Percentiles rank a stretch among this genome's conserved stretches.
Evolutionary conservation across 2,329 filamentous ascomycete species (phyloP).

Genomic region (Monosporascus sp.): DNA sequence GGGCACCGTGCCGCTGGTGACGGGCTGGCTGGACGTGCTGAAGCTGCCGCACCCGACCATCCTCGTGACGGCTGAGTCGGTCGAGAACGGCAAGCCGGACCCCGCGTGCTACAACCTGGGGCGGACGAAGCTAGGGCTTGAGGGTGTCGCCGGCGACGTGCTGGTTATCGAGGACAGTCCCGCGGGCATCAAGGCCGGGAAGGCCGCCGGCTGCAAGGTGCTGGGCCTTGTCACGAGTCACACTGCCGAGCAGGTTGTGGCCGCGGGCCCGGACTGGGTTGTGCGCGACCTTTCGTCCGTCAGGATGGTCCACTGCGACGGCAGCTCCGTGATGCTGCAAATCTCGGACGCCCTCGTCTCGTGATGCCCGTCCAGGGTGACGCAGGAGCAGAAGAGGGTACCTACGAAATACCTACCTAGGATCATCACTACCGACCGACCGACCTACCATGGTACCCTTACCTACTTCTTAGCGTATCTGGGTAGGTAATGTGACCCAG

Average conservation of each 20-base stretch:
- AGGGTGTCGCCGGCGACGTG: slow-evolving; percentile 42
- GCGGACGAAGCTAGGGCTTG: slow-evolving; percentile 52
- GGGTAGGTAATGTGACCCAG: background rate
- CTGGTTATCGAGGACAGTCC: slow-evolving; percentile 88
- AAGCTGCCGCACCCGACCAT: slow-evolving; percentile 59
- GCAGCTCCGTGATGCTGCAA: slow-evolving; percentile 56
- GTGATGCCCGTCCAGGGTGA: background rate
- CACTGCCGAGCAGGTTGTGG: slow-evolving; percentile 61
- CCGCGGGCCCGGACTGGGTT: slow-evolving; percentile 82
- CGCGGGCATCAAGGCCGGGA: slow-evolving; percentile 76
- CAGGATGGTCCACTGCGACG: slow-evolving; percentile 51
- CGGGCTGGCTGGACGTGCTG: slow-evolving; percentile 66
- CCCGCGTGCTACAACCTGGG: slow-evolving; percentile 69
- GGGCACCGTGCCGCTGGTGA: slow-evolving; percentile 61
- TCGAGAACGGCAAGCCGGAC: slow-evolving; percentile 70
- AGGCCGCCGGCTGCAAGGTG: slow-evolving; percentile 79
- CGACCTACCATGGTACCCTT: background rate
- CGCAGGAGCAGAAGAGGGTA: background rate
- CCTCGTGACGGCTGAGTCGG: slow-evolving; percentile 71
- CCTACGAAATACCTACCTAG: background rate
- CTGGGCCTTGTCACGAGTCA: slow-evolving; percentile 84
- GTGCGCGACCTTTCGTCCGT: slow-evolving; percentile 74
- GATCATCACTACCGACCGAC: too few relatives aligned
- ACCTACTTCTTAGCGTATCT: background rate
- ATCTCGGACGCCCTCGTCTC: slow-evolving; percentile 53